Evolutionary conservation across 148 eudicot species (phyloP), one percentile per base, ranked within the genome.

Genomic region (Rhododendron henanense): DNA sequence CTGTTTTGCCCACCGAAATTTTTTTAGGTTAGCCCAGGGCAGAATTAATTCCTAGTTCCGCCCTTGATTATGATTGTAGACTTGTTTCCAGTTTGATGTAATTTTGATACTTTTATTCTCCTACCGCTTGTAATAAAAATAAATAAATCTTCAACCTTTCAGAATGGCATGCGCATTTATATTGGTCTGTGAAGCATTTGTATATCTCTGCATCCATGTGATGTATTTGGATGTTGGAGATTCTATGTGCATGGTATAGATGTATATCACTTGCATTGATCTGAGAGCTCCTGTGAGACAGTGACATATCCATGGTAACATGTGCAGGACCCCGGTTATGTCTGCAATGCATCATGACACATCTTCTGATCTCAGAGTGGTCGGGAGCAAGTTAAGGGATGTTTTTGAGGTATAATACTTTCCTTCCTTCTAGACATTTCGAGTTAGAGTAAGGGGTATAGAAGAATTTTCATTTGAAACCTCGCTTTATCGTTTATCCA

Each of bases 301-400:
- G 76, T 81, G 50, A 86, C 47, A 78, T 48, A 81, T 19, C 31
- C 48, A 28, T 25, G 79, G 84, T 55, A 65, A 85, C 50, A 19
- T 76, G 81, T 84, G 90, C 96, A 95, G 99, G 93, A 95, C 98
- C 5, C 97, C 97, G 6, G 92, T 87, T 51, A 96, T 95, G 98
- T 94, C 99, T 53, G 92, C 97, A 25, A 96, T 95, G 95, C 99
- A 96, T 87, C 96, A 94, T 50, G 99, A 96, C 90, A 89, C 92
- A 39, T 93, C 99, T 37, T 86, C 95, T 76, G 96, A 96, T 89
- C 96, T 96, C 82, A 94, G 91, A 88, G 91, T 93, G 51, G 97
- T 96, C 18, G 93, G 94, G 18, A 91, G 80, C 91, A 96, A 95
- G 86, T 91, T 96, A 71, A 94, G 90, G 90, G 96, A 95, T 83